Conservation (phyloP, 139 green algal genomes). For the Chlorella ohadii region DNA sequence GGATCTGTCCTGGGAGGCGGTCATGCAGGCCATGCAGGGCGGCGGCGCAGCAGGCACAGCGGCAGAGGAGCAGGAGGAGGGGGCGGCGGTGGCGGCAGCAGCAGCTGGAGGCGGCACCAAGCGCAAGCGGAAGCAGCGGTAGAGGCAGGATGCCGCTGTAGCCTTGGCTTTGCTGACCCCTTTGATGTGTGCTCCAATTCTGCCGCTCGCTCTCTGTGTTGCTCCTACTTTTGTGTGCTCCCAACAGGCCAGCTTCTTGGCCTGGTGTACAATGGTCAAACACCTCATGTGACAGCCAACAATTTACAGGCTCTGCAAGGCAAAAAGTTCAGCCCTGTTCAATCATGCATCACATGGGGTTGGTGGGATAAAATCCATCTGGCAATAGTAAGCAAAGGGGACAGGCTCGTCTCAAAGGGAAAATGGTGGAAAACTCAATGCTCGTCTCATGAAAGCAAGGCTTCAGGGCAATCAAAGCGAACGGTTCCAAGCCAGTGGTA, state of each 20-base stretch:
- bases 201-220: background rate
- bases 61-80: background rate
- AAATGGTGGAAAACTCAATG: background rate
- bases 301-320: too few relatives aligned
- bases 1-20: conserved; percentile 90
- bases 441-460: too few relatives aligned
- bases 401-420: background rate
- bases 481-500: too few relatives aligned
- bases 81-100: background rate
- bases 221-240: background rate
- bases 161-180: background rate
- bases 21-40: conserved; percentile 75
- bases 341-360: too few relatives aligned
- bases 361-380: too few relatives aligned
- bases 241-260: too few relatives aligned
- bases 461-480: too few relatives aligned
- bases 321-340: too few relatives aligned
- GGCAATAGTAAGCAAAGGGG: too few relatives aligned
- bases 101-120: background rate
- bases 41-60: background rate
- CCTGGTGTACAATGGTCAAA: too few relatives aligned
- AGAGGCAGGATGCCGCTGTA: background rate
- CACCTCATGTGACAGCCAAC: too few relatives aligned
- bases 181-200: too few relatives aligned
- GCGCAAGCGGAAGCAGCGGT: conserved; percentile 30